A percentile compares a stretch with the other conserved stretches of the same genome.
These are phyloP conservation scores for Citeromyces siamensis DNA, from an alignment of 1,139 yeast species.

Conservation along the genomic window DNA sequence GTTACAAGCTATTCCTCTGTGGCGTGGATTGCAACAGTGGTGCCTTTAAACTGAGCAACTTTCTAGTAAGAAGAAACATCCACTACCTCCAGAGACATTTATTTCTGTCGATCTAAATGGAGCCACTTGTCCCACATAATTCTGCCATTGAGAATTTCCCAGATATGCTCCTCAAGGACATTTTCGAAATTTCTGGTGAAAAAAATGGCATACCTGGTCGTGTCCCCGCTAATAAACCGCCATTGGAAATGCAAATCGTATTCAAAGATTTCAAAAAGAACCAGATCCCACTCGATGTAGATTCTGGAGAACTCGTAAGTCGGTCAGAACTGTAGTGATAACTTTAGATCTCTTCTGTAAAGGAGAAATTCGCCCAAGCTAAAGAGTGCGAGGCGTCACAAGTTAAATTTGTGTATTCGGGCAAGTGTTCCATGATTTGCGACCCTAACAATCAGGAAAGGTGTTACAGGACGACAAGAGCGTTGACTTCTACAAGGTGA, in stretches of 20 bases:
- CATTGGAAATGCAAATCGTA: slow-evolving; percentile 53
- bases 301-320: slow-evolving; percentile 54
- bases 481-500: slow-evolving; percentile 60
- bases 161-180: no score
- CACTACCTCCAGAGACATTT: no score
- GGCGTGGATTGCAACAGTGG: no score
- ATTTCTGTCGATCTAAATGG: no score
- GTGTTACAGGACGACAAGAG: slow-evolving; percentile 78
- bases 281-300: slow-evolving; percentile 72
- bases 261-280: slow-evolving; percentile 92
- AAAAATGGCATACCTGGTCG: no score
- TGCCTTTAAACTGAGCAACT: no score
- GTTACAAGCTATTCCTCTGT: no score
- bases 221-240: background rate
- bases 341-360: slow-evolving; percentile 43
- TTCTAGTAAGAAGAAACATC: no score
- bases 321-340: slow-evolving; percentile 10
- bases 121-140: no score
- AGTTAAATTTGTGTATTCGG: slow-evolving; percentile 85
- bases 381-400: slow-evolving; percentile 64
- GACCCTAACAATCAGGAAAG: slow-evolving; percentile 28
- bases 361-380: slow-evolving; percentile 57
- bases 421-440: slow-evolving; percentile 22
- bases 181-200: no score
- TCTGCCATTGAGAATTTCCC: no score